Percentiles rank a stretch among this genome's conserved stretches.
Conservation (phyloP, 805 yeast genomes). For the Candida peoriensis region DNA sequence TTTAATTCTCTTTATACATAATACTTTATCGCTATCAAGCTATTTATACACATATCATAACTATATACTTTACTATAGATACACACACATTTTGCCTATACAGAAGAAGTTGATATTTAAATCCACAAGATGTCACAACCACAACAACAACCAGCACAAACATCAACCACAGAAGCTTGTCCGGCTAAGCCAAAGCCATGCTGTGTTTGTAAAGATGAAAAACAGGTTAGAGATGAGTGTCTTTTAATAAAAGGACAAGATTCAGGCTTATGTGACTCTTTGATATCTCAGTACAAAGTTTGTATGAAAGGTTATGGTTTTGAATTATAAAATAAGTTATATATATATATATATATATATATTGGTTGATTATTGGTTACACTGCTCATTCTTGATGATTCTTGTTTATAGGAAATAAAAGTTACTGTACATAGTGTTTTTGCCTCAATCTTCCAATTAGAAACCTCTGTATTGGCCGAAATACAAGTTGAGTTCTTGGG, state of each 20-base stretch:
- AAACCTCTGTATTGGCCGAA: too few relatives aligned
- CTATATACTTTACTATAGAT: too few relatives aligned
- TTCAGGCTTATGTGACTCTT: conserved; percentile 68
- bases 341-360: neutral
- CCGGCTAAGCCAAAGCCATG: conserved; percentile 97
- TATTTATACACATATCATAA: too few relatives aligned
- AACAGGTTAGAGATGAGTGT: conserved; percentile 82
- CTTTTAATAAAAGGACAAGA: conserved; percentile 79
- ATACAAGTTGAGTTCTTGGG: too few relatives aligned
- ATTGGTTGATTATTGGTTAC: neutral
- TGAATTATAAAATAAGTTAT: conserved; percentile 30
- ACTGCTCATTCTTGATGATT: neutral
- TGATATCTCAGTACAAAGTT: conserved; percentile 66
- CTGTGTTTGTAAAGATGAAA: conserved; percentile 88
- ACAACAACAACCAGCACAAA: conserved; percentile 9
- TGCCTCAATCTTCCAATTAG: too few relatives aligned
- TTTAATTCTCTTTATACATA: too few relatives aligned
- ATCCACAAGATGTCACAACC: conserved; percentile 12
- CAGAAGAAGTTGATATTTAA: too few relatives aligned
- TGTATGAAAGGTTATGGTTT: conserved; percentile 96
- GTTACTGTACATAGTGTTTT: too few relatives aligned
- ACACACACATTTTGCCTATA: neutral
- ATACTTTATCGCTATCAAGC: too few relatives aligned
- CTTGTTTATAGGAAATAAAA: neutral
- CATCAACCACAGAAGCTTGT: too few relatives aligned